These are phyloP conservation scores for Parascedosporium putredinis DNA, from an alignment of 2,329 filamentous ascomycete genomes.

Conservation along the genomic window DNA sequence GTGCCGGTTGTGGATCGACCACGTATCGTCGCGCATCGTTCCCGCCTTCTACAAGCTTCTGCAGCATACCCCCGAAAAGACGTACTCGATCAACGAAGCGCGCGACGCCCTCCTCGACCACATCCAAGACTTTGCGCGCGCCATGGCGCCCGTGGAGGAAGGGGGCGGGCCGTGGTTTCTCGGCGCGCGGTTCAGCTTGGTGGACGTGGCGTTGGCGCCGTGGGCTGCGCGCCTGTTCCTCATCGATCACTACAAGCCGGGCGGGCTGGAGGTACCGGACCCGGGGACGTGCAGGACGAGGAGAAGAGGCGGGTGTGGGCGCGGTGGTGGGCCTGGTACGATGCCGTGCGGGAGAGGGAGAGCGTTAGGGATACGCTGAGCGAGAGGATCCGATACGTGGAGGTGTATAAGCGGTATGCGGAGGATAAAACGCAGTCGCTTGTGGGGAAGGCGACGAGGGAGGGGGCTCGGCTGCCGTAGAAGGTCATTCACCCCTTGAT, in stretches of 20 bases:
- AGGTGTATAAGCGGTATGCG: slow-evolving; percentile 58
- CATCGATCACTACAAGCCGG: slow-evolving; percentile 63
- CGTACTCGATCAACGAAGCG: slow-evolving; percentile 39
- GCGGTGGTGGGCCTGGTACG: slow-evolving; percentile 55
- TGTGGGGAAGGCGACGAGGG: slow-evolving; percentile 51
- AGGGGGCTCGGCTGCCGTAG: slow-evolving; percentile 51
- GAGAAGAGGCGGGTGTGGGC: slow-evolving; percentile 49
- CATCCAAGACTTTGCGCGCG: slow-evolving; percentile 48
- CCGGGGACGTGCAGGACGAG: slow-evolving; percentile 23
- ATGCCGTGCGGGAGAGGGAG: slow-evolving; percentile 45
- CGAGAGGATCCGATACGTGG: slow-evolving; percentile 54
- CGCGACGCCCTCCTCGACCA: slow-evolving; percentile 46
- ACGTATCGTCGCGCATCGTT: slow-evolving; percentile 55
- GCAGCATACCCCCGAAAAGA: slow-evolving; percentile 41
- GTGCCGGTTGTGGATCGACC: slow-evolving; percentile 65
- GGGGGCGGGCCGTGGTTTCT: slow-evolving; percentile 60
- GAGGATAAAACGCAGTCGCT: slow-evolving; percentile 54
- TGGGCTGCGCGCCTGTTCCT: slow-evolving; percentile 65
- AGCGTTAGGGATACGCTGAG: slow-evolving; percentile 61
- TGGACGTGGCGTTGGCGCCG: slow-evolving; percentile 62
- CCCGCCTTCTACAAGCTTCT: slow-evolving; percentile 57
- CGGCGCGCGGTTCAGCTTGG: slow-evolving; percentile 50
- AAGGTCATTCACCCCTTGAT: no score
- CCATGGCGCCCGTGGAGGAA: slow-evolving; percentile 47
- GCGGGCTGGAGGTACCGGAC: slow-evolving; percentile 35